Conservation (phyloP, 495 filamentous ascomycete species). For the Penicillium pancosmium region DNA sequence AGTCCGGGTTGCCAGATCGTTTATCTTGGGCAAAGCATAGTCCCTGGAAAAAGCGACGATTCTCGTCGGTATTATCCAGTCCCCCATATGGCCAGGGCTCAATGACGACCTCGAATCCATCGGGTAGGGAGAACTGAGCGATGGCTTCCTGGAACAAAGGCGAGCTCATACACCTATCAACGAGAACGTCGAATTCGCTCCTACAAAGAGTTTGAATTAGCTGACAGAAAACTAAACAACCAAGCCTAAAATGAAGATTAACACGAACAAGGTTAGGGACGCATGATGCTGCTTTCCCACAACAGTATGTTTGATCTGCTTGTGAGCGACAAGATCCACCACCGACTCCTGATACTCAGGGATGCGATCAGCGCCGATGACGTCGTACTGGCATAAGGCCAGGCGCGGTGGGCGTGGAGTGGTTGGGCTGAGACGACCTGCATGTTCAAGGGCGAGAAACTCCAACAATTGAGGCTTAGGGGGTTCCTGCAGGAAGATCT, state of each 20-base stretch:
- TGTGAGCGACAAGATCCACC: constrained; percentile 56
- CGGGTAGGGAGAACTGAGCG: constrained; percentile 62
- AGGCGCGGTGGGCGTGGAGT: constrained; percentile 57
- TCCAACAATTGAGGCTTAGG: constrained; percentile 48
- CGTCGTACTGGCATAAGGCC: constrained; percentile 69
- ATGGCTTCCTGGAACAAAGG: constrained; percentile 63
- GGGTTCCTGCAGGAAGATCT: constrained; percentile 56
- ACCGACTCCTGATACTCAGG: constrained; percentile 63
- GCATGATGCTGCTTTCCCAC: constrained; percentile 64
- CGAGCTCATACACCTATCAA: constrained; percentile 61
- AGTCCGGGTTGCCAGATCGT: constrained; percentile 42
- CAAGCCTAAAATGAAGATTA: neutral
- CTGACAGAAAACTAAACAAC: neutral
- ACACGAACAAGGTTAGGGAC: constrained; percentile 58
- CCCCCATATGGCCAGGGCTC: constrained; percentile 75
- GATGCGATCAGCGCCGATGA: constrained; percentile 58
- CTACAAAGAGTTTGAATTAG: constrained; percentile 28
- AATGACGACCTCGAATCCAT: constrained; percentile 64
- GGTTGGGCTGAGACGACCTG: constrained; percentile 47
- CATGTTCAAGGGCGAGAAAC: constrained; percentile 54
- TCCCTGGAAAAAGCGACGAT: constrained; percentile 56
- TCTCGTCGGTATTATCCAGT: constrained; percentile 56
- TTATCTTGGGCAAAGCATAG: constrained; percentile 52
- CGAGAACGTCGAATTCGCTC: constrained; percentile 63
- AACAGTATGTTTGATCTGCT: constrained; percentile 52